Base-by-base conservation (phyloP, 2,329 filamentous ascomycete genomes). In the Clonostachys solani region DNA sequence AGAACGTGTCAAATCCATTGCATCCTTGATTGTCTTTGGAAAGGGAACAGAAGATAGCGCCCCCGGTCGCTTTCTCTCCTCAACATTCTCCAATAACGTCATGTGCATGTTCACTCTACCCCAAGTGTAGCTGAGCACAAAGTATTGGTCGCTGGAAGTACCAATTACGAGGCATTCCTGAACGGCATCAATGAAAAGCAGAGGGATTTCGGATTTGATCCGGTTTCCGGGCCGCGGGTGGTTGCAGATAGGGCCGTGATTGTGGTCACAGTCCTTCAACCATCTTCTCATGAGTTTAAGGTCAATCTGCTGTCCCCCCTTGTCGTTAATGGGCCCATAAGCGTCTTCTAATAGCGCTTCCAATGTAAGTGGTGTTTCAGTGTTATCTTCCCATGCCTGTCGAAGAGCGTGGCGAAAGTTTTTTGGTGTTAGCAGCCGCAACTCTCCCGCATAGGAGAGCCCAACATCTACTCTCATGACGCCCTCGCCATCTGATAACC, bases 21-120 rank as follows among this genome's bases (percentile, higher is more conserved):
- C 49, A 40, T 51, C 49, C 13, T 10, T n/a, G 10, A 51, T 37
- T 10, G 45, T 43, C 5, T 44, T 29, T 18, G 49, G 44, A 8
- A 51, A 38, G 9, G 36, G 36, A n/a, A 38, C 36, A n/a, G 36
- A 38, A 38, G 36, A n/a, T 18, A 38, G 17, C 2, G 36, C 36
- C 10, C 17, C 15, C 5, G 36, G 36, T 38, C 17, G 36, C 17
- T 12, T n/a, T 38, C 36, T 38, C 36, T n/a, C 36, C 17, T 38
- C 36, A 18, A 38, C 36, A 38, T 38, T 38, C 8, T 38, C 12
- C 36, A 38, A 5, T 12, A 38, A 18, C 36, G 36, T 38, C 36
- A 38, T 38, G 17, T 18, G 10, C 36, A 38, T 38, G 17, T 38
- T 18, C 36, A 18, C 17, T 38, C 3, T 38, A 4, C 36, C 36